Conservation (phyloP, 306 rosid species). For the Vicia villosa region DNA sequence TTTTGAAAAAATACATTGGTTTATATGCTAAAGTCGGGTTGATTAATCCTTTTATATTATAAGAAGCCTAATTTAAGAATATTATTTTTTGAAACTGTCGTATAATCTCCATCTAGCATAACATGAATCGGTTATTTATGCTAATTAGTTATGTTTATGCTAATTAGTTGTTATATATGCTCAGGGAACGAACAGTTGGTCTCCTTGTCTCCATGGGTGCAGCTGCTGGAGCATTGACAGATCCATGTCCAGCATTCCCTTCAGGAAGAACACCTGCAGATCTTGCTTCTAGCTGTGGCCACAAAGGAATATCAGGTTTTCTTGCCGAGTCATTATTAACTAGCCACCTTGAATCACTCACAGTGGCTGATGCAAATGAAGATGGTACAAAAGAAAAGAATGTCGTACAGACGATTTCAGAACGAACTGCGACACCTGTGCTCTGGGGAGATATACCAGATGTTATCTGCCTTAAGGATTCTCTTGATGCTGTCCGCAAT, state of each 20-base stretch:
- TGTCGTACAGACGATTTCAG: conserved; percentile 62
- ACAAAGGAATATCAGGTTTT: conserved; percentile 91
- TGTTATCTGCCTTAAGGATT: conserved; percentile 73
- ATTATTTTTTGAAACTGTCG: conserved; percentile 12
- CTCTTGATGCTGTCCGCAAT: conserved; percentile 81
- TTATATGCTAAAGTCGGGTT: conserved; percentile 20
- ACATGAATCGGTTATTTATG: conserved; percentile 26
- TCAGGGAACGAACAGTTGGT: conserved; percentile 80
- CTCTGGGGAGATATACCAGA: conserved; percentile 52
- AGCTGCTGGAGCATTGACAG: conserved; percentile 67
- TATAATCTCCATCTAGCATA: conserved; percentile 25
- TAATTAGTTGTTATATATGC: conserved; percentile 29
- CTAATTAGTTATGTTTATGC: conserved; percentile 25
- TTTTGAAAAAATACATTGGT: conserved; percentile 16
- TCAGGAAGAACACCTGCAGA: conserved; percentile 70
- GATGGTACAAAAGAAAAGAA: conserved; percentile 46
- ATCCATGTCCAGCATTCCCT: conserved; percentile 72
- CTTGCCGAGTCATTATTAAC: conserved; percentile 78
- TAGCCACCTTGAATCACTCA: conserved; percentile 58
- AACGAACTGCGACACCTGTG: conserved; percentile 61
- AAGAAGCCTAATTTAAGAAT: conserved; percentile 28
- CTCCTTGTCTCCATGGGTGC: conserved; percentile 73
- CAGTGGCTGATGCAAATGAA: conserved; percentile 52
- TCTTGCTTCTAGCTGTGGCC: conserved; percentile 70
- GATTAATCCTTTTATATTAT: conserved; percentile 7